Evolutionary conservation across 2,329 filamentous ascomycete genomes (phyloP).

Genomic region (Fusarium paranaense): DNA sequence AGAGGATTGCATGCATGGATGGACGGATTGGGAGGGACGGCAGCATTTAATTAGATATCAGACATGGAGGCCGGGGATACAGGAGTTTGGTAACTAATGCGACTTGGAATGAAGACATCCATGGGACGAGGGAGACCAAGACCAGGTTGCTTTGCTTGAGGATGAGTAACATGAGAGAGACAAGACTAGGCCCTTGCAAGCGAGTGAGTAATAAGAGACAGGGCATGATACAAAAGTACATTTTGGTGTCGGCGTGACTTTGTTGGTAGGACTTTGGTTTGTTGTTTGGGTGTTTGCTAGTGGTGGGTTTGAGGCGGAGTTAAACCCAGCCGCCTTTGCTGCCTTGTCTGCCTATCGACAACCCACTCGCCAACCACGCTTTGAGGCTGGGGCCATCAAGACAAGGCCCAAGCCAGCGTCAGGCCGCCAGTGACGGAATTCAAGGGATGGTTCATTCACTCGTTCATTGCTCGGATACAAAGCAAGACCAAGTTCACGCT

Average conservation of each 20-base stretch:
- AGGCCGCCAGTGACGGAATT: conserved; percentile 17
- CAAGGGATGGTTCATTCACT: background rate
- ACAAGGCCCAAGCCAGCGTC: background rate
- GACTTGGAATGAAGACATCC: conserved; percentile 6
- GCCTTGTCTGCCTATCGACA: conserved; percentile 31
- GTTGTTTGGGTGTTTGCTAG: background rate
- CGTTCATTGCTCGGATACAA: background rate
- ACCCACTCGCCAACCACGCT: conserved; percentile 17
- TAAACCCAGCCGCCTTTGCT: conserved; percentile 30
- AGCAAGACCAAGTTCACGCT: conserved; percentile 10
- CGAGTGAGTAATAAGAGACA: background rate
- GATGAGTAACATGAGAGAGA: background rate
- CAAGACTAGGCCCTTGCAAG: background rate
- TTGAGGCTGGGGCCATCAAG: background rate
- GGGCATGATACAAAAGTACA: conserved; percentile 23
- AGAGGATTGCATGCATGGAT: conserved; percentile 37
- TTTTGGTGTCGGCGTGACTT: conserved; percentile 14
- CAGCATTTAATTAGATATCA: conserved; percentile 40
- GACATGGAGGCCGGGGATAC: conserved; percentile 19
- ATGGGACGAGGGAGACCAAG: background rate
- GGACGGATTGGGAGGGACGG: conserved; percentile 16
- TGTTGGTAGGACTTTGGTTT: background rate
- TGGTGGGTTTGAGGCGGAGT: conserved; percentile 26
- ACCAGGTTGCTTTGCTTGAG: background rate
- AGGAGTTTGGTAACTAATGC: conserved; percentile 38